These are phyloP conservation scores for Neonectria coccinea DNA, from an alignment of 2,329 filamentous ascomycete species.

Conservation along the genomic window DNA sequence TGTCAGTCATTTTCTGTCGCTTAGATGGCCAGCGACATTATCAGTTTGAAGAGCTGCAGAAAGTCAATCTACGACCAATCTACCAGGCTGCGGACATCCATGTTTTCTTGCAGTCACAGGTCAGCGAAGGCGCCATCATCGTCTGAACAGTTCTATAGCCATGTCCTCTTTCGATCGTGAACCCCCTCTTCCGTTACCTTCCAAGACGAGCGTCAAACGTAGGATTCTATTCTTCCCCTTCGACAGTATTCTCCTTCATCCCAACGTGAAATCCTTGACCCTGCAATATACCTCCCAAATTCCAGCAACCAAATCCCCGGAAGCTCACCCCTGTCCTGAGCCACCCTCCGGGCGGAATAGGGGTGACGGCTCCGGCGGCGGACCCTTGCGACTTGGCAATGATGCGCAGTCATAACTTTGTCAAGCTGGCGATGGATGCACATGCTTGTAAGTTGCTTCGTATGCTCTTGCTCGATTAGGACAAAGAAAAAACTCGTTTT, in stretches of 20 bases:
- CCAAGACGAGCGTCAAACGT: neutral
- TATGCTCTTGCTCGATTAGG: neutral
- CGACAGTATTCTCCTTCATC: neutral
- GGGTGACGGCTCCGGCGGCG: conserved; percentile 1
- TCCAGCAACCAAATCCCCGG: conserved; percentile 13
- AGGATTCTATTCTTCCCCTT: neutral
- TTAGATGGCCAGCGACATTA: neutral
- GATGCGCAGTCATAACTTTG: conserved; percentile 8
- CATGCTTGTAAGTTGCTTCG: neutral
- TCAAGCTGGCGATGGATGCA: neutral
- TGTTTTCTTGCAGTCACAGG: neutral
- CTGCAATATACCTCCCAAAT: neutral
- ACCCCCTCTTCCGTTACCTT: neutral
- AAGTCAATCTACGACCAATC: neutral
- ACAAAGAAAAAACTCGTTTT: neutral
- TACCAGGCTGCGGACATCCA: neutral
- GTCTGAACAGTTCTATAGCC: too few species aligned
- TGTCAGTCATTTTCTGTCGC: neutral
- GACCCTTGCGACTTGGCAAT: neutral
- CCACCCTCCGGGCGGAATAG: neutral
- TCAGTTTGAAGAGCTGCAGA: neutral
- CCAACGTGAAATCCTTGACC: neutral
- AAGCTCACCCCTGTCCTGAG: neutral
- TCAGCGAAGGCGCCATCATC: neutral
- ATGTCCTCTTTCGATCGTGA: neutral